These are phyloP conservation scores for Rhypophila decipiens DNA, from an alignment of 495 filamentous ascomycete species.

Conservation along the genomic window DNA sequence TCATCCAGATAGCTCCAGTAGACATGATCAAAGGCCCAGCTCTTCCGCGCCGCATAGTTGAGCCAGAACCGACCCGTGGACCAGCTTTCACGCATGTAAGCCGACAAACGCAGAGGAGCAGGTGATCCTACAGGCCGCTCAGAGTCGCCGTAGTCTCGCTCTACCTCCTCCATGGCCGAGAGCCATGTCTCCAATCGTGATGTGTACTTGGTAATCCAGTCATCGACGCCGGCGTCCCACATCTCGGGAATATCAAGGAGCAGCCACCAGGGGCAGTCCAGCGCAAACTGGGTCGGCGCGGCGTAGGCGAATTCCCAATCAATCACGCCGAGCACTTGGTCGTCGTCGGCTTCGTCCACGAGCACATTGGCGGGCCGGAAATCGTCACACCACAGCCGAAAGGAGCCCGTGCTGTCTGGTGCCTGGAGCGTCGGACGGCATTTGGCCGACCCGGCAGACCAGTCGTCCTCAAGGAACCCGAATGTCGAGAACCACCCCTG, in stretches of 20 bases:
- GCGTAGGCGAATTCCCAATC: slow-evolving; percentile 34
- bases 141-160: not conserved
- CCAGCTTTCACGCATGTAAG: slow-evolving; percentile 22
- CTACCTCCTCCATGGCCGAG: not conserved
- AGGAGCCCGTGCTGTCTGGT: not conserved
- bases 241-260: slow-evolving; percentile 25
- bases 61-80: slow-evolving; percentile 23
- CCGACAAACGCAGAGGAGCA: slow-evolving; percentile 1
- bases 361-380: slow-evolving; percentile 19
- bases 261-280: slow-evolving; percentile 35
- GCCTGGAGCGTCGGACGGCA: not conserved
- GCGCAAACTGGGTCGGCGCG: slow-evolving; percentile 27
- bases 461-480: slow-evolving; percentile 22
- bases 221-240: slow-evolving; percentile 22
- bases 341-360: slow-evolving; percentile 10
- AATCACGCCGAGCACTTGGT: slow-evolving; percentile 12
- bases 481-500: slow-evolving; percentile 21
- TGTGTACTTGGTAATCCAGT: slow-evolving; percentile 20
- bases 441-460: slow-evolving; percentile 14
- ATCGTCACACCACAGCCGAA: slow-evolving; percentile 18
- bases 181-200: slow-evolving; percentile 13
- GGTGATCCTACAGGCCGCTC: slow-evolving; percentile 13
- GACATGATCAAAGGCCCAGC: slow-evolving; percentile 25
- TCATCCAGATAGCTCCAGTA: slow-evolving; percentile 22
- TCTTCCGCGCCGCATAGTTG: slow-evolving; percentile 23